Evolutionary conservation across 805 yeast genomes (phyloP).

Genomic region (Yarrowia keelungensis): DNA sequence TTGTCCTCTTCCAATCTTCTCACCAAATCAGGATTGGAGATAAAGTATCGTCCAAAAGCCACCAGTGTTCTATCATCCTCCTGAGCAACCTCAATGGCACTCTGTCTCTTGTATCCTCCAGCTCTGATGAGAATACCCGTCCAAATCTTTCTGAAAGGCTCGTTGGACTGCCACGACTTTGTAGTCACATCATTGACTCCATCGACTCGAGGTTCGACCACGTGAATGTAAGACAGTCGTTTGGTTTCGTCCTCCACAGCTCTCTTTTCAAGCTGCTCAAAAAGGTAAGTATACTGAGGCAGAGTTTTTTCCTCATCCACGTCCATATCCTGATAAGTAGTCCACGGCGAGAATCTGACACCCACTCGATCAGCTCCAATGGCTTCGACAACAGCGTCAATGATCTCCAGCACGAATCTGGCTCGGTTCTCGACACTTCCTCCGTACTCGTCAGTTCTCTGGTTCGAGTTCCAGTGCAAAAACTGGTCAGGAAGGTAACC

Average conservation of each 20-base stretch:
- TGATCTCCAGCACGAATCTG: neutral
- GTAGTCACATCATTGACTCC: neutral
- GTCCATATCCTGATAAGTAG: neutral
- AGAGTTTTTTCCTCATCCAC: neutral
- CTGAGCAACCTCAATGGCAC: neutral
- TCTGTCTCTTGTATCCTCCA: neutral
- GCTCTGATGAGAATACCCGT: neutral
- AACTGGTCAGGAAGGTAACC: slow-evolving; percentile 12
- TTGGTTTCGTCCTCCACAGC: neutral
- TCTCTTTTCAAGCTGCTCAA: neutral
- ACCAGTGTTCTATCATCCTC: neutral
- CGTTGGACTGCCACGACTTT: neutral
- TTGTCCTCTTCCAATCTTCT: neutral
- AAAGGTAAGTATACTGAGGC: neutral
- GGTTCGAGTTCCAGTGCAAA: slow-evolving; percentile 7
- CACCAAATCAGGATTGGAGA: slow-evolving; percentile 1
- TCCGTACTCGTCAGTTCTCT: neutral
- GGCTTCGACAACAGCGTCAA: neutral
- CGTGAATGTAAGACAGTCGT: neutral
- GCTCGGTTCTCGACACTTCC: neutral
- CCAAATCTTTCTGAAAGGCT: neutral
- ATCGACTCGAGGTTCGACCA: slow-evolving; percentile 6
- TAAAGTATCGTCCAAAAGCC: slow-evolving; percentile 7
- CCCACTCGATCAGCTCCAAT: neutral
- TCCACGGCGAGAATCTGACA: neutral